Conservation (phyloP, 345 rosid species). For the Sisymbrium altissimum region DNA sequence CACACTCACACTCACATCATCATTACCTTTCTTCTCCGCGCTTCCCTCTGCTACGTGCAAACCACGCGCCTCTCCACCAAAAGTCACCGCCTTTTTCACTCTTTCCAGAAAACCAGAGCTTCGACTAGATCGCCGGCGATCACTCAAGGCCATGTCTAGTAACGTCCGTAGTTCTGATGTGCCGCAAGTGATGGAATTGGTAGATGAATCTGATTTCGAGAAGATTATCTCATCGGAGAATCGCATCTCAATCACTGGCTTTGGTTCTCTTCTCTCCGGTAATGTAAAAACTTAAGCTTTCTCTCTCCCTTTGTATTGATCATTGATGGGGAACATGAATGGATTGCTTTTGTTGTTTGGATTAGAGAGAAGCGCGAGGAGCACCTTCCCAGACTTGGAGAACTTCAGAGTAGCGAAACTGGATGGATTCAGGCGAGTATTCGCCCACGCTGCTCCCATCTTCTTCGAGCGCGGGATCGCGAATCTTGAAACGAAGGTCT, state of each 20-base stretch:
- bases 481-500: constrained; percentile 77
- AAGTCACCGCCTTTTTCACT: not conserved
- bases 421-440: constrained; percentile 76
- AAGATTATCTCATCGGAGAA: constrained; percentile 52
- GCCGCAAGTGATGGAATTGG: constrained; percentile 39
- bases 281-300: constrained; percentile 1
- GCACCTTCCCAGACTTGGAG: constrained; percentile 76
- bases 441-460: constrained; percentile 78
- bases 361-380: constrained; percentile 79
- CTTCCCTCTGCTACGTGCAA: not conserved
- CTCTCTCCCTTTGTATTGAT: not conserved
- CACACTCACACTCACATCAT: constrained; percentile 14
- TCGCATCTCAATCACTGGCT: constrained; percentile 81
- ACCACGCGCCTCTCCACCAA: constrained; percentile 18
- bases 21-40: constrained; percentile 8
- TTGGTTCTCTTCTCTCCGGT: constrained; percentile 97
- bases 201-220: constrained; percentile 58
- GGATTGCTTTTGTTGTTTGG: not conserved
- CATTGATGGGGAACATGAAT: not conserved
- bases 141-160: constrained; percentile 21
- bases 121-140: constrained; percentile 23
- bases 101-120: not conserved
- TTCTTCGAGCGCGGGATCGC: constrained; percentile 97
- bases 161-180: constrained; percentile 14
- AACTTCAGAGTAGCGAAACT: constrained; percentile 78